These are phyloP conservation scores for Apophysomyces elegans DNA, from an alignment of 371 early-diverging fungal species.

Conservation along the genomic window DNA sequence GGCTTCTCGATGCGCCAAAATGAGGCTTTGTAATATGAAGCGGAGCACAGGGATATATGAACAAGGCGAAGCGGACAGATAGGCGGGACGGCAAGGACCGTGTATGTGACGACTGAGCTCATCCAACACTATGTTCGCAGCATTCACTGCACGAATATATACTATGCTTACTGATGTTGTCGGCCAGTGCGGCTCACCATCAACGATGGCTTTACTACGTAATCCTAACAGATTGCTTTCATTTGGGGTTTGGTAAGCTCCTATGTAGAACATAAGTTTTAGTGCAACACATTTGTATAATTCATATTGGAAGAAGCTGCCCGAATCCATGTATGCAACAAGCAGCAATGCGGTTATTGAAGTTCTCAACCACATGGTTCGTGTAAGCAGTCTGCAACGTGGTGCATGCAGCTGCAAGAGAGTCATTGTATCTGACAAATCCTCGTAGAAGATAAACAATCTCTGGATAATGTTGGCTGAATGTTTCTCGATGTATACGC, in stretches of 20 bases:
- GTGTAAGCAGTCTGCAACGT: neutral
- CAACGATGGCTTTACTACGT: neutral
- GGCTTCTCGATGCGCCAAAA: neutral
- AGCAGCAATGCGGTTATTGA: neutral
- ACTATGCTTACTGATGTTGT: too few relatives aligned
- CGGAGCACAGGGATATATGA: neutral
- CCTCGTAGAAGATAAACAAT: neutral
- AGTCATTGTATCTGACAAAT: neutral
- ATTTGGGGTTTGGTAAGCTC: neutral
- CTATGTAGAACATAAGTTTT: neutral
- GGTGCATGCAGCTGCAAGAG: neutral
- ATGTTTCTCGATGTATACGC: neutral
- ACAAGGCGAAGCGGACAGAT: neutral
- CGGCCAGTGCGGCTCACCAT: neutral
- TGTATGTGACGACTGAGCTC: neutral
- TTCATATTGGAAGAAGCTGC: neutral
- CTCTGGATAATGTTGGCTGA: neutral
- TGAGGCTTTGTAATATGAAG: neutral
- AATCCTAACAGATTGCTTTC: neutral
- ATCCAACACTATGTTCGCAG: neutral
- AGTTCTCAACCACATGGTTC: neutral
- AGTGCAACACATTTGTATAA: neutral
- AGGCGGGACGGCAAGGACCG: neutral
- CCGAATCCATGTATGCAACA: neutral
- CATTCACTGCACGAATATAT: too few relatives aligned